Conservation (phyloP, 1,284 basidiomycete genomes). For the Microbotryum scabiosae region DNA sequence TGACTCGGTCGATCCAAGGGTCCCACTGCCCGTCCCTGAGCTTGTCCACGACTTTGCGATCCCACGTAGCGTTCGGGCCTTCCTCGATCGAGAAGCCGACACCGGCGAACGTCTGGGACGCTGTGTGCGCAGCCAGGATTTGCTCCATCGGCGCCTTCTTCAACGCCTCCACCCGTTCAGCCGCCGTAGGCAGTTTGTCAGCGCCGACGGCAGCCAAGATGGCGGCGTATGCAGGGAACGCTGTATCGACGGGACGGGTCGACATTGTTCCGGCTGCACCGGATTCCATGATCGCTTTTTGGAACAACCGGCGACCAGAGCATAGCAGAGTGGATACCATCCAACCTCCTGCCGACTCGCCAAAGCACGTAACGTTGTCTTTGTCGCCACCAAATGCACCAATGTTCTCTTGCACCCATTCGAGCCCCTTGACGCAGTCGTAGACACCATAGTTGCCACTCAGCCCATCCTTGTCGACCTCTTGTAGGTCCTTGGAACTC, state of each 20-base stretch:
- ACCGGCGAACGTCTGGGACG: constrained; percentile 5
- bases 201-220: constrained; percentile 12
- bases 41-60: constrained; percentile 1
- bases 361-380: constrained; percentile 18
- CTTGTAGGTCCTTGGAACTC: constrained; percentile 5
- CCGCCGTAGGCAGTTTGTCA: not conserved
- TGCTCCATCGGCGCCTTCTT: constrained; percentile 1
- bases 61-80: constrained; percentile 12
- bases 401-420: constrained; percentile 28
- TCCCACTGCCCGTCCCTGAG: constrained; percentile 16
- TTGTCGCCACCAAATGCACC: constrained; percentile 20
- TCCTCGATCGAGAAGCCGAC: constrained; percentile 20
- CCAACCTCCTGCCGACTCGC: constrained; percentile 24
- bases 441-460: constrained; percentile 27
- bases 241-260: constrained; percentile 6
- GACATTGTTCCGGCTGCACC: constrained; percentile 24
- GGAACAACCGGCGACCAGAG: constrained; percentile 17
- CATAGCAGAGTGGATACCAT: constrained; percentile 22
- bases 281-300: constrained; percentile 20
- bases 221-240: constrained; percentile 16
- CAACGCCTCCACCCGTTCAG: constrained; percentile 9
- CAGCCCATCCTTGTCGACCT: constrained; percentile 5
- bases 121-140: constrained; percentile 12
- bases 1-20: constrained; percentile 18
- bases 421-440: constrained; percentile 21